These are phyloP conservation scores for Canavalia ensiformis DNA, from an alignment of 306 rosid genomes.

Conservation along the genomic window DNA sequence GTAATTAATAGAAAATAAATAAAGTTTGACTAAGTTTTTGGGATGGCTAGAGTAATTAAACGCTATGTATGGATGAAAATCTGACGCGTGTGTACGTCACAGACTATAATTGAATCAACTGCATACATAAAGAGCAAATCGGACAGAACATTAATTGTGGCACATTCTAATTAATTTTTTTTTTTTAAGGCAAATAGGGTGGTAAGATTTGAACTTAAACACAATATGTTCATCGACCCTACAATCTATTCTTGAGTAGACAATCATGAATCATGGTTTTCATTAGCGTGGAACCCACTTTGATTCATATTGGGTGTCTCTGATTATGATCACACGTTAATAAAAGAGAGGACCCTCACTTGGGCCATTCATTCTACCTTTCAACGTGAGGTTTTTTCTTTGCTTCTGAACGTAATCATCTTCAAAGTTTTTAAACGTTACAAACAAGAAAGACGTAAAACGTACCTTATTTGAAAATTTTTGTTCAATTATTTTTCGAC, in stretches of 20 bases:
- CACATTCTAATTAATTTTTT: neutral
- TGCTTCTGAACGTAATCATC: constrained; percentile 1
- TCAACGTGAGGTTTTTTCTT: neutral
- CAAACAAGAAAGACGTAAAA: neutral
- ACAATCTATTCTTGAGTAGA: constrained; percentile 39
- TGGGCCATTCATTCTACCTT: constrained; percentile 17
- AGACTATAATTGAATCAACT: neutral
- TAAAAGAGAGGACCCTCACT: constrained; percentile 7
- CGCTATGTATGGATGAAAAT: neutral
- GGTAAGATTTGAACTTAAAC: constrained; percentile 14
- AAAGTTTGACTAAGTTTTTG: neutral
- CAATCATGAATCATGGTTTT: constrained; percentile 41
- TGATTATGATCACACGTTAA: constrained; percentile 38
- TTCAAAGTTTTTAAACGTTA: constrained; percentile 22
- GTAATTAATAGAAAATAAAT: neutral
- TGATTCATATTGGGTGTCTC: constrained; percentile 27
- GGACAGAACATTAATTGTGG: neutral
- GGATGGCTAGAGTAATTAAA: neutral
- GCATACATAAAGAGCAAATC: neutral
- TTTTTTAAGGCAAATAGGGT: neutral
- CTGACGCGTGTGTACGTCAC: neutral
- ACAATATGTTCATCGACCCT: constrained; percentile 29
- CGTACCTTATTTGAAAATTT: neutral
- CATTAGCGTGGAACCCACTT: constrained; percentile 48
- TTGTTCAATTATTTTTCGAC: constrained; percentile 21